Evolutionary conservation across 768 basidiomycete species (phyloP).

Genomic region (Asterophora lycoperdoides): DNA sequence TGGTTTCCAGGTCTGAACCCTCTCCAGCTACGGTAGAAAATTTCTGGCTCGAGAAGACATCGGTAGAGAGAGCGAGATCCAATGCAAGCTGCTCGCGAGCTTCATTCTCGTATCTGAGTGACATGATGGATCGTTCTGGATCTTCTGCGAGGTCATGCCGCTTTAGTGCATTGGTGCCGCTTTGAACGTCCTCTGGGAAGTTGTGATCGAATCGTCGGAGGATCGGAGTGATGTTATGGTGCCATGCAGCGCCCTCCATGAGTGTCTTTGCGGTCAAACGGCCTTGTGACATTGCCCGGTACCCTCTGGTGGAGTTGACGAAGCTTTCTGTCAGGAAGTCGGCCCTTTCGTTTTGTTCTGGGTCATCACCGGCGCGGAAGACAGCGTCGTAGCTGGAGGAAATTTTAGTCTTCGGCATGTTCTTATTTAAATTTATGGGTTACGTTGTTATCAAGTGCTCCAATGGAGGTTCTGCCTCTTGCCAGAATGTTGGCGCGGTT

Average conservation of each 20-base stretch:
- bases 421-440: slow-evolving; percentile 10
- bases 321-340: slow-evolving; percentile 55
- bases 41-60: slow-evolving; percentile 49
- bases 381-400: slow-evolving; percentile 55
- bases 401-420: not conserved
- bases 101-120: slow-evolving; percentile 44
- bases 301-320: slow-evolving; percentile 50
- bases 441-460: slow-evolving; percentile 65
- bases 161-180: slow-evolving; percentile 35
- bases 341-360: slow-evolving; percentile 37
- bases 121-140: slow-evolving; percentile 32
- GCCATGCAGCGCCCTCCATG: slow-evolving; percentile 46
- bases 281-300: slow-evolving; percentile 47
- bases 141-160: slow-evolving; percentile 40
- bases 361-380: slow-evolving; percentile 50
- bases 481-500: slow-evolving; percentile 53
- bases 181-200: slow-evolving; percentile 29
- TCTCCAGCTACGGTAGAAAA: slow-evolving; percentile 27
- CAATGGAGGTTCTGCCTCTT: slow-evolving; percentile 39
- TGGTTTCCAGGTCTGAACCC: slow-evolving; percentile 42
- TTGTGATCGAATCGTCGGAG: slow-evolving; percentile 40
- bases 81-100: slow-evolving; percentile 59
- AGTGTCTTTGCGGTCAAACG: slow-evolving; percentile 39
- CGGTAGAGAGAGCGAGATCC: slow-evolving; percentile 57
- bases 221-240: slow-evolving; percentile 42